These are phyloP conservation scores for Tuber aestivum DNA, from an alignment of 495 filamentous ascomycete genomes.

Conservation along the genomic window DNA sequence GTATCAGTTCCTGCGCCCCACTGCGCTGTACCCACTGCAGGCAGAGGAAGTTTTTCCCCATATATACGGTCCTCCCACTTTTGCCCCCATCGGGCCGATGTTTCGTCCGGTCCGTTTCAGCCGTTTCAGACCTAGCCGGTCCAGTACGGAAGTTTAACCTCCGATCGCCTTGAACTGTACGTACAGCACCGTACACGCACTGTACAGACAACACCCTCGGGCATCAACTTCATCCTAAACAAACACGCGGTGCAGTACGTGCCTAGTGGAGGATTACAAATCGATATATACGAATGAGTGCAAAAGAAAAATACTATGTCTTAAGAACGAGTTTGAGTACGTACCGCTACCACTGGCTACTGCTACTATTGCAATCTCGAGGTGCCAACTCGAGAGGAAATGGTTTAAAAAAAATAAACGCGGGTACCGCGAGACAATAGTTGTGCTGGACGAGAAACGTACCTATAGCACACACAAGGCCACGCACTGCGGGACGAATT, in stretches of 20 bases:
- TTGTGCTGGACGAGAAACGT: not conserved
- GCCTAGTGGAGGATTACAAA: not conserved
- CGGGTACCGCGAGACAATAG: not conserved
- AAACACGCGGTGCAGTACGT: not conserved
- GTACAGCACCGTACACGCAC: not conserved
- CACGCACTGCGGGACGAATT: not conserved
- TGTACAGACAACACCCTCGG: not conserved
- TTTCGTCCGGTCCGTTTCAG: not conserved
- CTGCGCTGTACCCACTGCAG: not conserved
- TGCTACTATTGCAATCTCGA: not conserved
- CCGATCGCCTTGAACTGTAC: not conserved
- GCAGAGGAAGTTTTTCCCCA: not conserved
- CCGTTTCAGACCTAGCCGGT: not conserved
- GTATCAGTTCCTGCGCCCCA: not conserved
- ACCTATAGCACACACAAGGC: not conserved
- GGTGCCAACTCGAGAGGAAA: not conserved
- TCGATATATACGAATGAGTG: not conserved
- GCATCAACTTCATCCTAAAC: not conserved
- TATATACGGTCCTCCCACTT: not conserved
- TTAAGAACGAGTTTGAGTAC: not conserved
- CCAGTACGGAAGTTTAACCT: not conserved
- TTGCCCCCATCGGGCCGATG: not conserved
- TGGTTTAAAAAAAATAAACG: constrained; percentile 1
- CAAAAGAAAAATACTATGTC: not conserved
- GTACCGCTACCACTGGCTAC: not conserved